Conservation (phyloP, 805 yeast genomes). For the Phaffomyces thermotolerans region DNA sequence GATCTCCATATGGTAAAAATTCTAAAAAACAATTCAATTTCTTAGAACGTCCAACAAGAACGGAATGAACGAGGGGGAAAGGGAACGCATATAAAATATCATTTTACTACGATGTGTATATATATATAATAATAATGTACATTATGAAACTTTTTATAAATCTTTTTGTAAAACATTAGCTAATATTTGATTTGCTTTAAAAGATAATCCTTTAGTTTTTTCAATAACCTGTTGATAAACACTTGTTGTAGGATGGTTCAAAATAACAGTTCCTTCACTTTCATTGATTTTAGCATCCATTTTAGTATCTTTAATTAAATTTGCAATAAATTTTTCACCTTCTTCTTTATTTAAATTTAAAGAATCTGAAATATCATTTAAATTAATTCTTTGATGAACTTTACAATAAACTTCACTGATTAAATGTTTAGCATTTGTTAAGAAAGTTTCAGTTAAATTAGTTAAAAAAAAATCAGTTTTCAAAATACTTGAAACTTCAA, state of each 20-base stretch:
- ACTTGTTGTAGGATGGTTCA: conserved; percentile 46
- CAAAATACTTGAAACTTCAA: conserved; percentile 39
- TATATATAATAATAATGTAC: conserved; percentile 5
- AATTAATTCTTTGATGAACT: conserved; percentile 44
- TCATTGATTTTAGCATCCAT: conserved; percentile 50
- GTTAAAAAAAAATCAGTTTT: conserved; percentile 52
- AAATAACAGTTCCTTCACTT: conserved; percentile 43
- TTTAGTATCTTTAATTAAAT: conserved; percentile 40
- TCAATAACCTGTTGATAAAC: conserved; percentile 64
- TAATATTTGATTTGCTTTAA: conserved; percentile 51
- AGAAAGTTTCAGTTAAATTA: conserved; percentile 33
- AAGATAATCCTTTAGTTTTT: conserved; percentile 57
- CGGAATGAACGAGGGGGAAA: background rate
- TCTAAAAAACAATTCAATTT: conserved; percentile 14
- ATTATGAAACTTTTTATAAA: conserved; percentile 12
- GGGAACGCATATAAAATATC: too few relatives aligned
- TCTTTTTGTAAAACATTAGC: conserved; percentile 33
- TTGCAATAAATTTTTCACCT: conserved; percentile 46
- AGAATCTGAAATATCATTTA: conserved; percentile 36
- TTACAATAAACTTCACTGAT: conserved; percentile 47
- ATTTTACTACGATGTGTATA: background rate
- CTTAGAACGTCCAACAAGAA: conserved; percentile 15
- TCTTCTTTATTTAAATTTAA: conserved; percentile 39
- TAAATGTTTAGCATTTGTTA: conserved; percentile 41
- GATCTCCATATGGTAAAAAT: conserved; percentile 18